Evolutionary conservation across 108 stramenopile genomes (phyloP).

Genomic region (Cylindrotheca closterium): DNA sequence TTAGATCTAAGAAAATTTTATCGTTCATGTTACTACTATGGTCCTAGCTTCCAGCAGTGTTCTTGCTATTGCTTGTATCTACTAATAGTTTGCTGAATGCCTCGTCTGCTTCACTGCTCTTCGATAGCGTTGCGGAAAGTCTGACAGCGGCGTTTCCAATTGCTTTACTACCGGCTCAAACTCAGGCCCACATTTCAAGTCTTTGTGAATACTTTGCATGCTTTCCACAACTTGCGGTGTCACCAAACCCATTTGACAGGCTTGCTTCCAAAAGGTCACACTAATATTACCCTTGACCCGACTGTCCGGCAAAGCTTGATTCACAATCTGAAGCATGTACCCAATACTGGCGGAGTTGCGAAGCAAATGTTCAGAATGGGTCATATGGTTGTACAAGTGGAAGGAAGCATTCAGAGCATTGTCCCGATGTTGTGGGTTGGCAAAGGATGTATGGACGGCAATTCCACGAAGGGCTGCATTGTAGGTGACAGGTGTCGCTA

Average conservation of each 20-base stretch:
- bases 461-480: conserved; percentile 63
- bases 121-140: conserved; percentile 29
- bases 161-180: conserved; percentile 26
- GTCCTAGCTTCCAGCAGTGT: too few relatives aligned
- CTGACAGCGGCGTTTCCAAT: conserved; percentile 5
- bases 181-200: conserved; percentile 19
- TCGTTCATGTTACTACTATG: too few relatives aligned
- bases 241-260: conserved; percentile 56
- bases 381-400: conserved; percentile 41
- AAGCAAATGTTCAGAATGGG: conserved; percentile 33
- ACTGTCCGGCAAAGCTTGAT: conserved; percentile 45
- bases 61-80: too few relatives aligned
- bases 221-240: conserved; percentile 45
- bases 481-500: conserved; percentile 65
- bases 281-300: conserved; percentile 70
- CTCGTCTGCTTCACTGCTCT: conserved; percentile 25
- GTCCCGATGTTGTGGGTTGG: conserved; percentile 45
- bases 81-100: conserved; percentile 30
- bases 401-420: conserved; percentile 52
- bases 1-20: too few relatives aligned
- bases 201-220: conserved; percentile 23
- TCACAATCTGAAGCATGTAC: conserved; percentile 46
- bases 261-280: conserved; percentile 59
- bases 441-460: conserved; percentile 22
- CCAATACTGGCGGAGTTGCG: conserved; percentile 57